Conservation (phyloP, 495 filamentous ascomycete genomes). For the Chaetomium cochliodes region DNA sequence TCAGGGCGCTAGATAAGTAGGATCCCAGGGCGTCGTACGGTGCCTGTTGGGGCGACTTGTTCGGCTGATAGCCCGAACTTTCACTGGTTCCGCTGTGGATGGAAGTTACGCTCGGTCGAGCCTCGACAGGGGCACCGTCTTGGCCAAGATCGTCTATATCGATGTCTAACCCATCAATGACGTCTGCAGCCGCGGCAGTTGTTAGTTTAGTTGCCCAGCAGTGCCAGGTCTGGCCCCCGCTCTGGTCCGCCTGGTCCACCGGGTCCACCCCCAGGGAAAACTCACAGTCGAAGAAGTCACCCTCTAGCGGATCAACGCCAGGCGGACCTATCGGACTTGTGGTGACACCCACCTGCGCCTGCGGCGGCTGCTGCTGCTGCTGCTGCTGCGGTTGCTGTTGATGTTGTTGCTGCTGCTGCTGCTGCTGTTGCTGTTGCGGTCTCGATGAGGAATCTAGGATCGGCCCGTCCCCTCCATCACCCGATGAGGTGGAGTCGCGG, state of each 20-base stretch:
- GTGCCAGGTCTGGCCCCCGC: not conserved
- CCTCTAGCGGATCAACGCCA: slow-evolving; percentile 2
- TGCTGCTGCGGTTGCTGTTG: not conserved
- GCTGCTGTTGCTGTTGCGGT: not conserved
- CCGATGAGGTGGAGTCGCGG: not conserved
- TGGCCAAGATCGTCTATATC: slow-evolving; percentile 8
- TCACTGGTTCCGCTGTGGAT: slow-evolving; percentile 4
- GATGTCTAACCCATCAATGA: not conserved
- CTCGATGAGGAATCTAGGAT: not conserved
- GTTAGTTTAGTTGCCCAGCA: not conserved
- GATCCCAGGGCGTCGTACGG: not conserved
- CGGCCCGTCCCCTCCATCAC: not conserved
- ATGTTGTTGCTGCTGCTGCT: not conserved
- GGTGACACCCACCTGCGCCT: not conserved
- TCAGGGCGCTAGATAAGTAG: not conserved
- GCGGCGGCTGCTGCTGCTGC: not conserved
- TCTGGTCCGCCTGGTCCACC: not conserved
- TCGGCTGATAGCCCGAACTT: not conserved
- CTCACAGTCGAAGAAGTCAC: slow-evolving; percentile 10
- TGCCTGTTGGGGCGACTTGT: not conserved
- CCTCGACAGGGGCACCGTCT: not conserved
- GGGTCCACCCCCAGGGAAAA: not conserved
- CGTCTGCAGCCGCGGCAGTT: not conserved
- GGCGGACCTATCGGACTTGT: not conserved
- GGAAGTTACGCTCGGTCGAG: not conserved